Conservation (phyloP, 139 green algal genomes). For the Chlorella sp. region DNA sequence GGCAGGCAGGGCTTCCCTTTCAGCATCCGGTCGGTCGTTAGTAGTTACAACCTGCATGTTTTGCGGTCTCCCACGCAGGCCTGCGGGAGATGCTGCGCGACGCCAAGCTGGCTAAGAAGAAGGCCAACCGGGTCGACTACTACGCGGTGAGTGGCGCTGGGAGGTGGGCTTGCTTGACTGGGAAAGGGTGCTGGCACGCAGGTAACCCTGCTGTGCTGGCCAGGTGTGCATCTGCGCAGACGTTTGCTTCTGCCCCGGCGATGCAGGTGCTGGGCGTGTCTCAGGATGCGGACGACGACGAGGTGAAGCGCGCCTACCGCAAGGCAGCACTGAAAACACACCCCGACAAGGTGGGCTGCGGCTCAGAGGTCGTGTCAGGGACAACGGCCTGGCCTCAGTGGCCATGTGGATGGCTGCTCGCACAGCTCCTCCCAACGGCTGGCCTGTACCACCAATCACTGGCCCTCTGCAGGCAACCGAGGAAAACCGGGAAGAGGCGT, state of each 20-base stretch:
- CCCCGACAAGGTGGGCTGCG: slow-evolving; percentile 78
- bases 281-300: slow-evolving; percentile 41
- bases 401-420: no score
- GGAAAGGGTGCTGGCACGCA: no score
- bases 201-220: no score
- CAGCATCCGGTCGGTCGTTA: no score
- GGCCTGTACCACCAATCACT: no score
- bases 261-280: slow-evolving; percentile 40
- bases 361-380: not conserved
- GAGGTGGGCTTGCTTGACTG: no score
- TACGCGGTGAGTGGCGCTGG: slow-evolving; percentile 35
- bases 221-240: no score
- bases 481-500: slow-evolving; percentile 42
- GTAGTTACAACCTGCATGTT: no score
- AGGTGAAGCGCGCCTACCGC: slow-evolving; percentile 88
- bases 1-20: no score
- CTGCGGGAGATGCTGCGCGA: slow-evolving; percentile 43
- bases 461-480: not conserved
- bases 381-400: no score
- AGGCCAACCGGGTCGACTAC: slow-evolving; percentile 61
- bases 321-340: slow-evolving; percentile 88
- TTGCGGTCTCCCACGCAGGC: not conserved
- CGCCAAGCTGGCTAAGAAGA: slow-evolving; percentile 53
- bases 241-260: no score
- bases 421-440: no score